These are phyloP conservation scores for Zymoseptoria brevis DNA, from an alignment of 2,329 filamentous ascomycete species.

Conservation along the genomic window DNA sequence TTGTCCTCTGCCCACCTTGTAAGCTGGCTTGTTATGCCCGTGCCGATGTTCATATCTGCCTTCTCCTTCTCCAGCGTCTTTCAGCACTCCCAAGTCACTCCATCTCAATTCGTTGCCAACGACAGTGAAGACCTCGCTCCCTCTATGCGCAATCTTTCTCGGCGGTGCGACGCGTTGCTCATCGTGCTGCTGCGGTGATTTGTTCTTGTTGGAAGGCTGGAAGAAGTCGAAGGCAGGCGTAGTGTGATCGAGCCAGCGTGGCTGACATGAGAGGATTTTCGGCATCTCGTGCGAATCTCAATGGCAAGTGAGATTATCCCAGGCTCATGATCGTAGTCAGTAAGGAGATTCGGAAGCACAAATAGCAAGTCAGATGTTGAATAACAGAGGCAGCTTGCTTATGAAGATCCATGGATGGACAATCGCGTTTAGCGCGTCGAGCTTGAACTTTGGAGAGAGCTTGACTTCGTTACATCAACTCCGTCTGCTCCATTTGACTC, in stretches of 20 bases:
- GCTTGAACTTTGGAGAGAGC: constrained; percentile 4
- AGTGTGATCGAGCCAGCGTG: constrained; percentile 74
- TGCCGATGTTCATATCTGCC: neutral
- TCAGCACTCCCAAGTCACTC: constrained; percentile 74
- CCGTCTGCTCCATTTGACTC: neutral
- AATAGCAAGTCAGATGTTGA: neutral
- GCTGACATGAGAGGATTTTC: constrained; percentile 76
- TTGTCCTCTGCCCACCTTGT: constrained; percentile 15
- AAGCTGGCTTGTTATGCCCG: constrained; percentile 7
- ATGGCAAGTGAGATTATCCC: neutral
- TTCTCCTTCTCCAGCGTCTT: constrained; percentile 41
- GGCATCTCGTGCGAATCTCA: constrained; percentile 56
- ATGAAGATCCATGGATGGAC: neutral
- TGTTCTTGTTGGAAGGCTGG: constrained; percentile 31
- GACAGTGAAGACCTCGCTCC: constrained; percentile 81
- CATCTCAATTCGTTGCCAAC: constrained; percentile 86
- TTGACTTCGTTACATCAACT: neutral
- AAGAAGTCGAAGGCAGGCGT: constrained; percentile 75
- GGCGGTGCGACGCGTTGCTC: constrained; percentile 33
- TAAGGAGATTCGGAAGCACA: neutral
- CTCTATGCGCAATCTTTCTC: constrained; percentile 67
- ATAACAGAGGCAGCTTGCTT: neutral
- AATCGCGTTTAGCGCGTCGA: constrained; percentile 5
- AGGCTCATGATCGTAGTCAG: neutral
- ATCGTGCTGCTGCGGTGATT: constrained; percentile 6